A percentile compares a stretch with the other conserved stretches of the same genome.
Evolutionary conservation across 306 rosid species (phyloP).

Genomic region (Astragalus glycyphyllos): DNA sequence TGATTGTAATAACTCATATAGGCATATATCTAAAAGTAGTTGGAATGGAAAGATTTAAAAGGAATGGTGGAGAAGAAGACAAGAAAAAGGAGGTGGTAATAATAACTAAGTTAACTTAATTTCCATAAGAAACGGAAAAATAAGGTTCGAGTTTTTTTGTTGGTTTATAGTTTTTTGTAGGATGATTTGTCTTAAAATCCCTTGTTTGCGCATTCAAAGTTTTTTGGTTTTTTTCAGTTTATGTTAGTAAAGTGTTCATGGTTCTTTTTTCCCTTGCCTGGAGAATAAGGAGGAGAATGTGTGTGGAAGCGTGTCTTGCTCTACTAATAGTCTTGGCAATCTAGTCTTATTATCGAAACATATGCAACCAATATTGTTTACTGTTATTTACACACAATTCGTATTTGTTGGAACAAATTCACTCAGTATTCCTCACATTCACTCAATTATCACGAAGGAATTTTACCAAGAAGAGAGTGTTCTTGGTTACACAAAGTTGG

Average conservation of each 20-base stretch:
- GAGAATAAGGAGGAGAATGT: not conserved
- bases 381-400: not conserved
- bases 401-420: too few relatives aligned
- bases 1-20: not conserved
- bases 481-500: too few relatives aligned
- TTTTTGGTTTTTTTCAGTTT: not conserved
- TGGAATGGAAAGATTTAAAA: conserved; percentile 23
- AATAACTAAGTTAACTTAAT: not conserved
- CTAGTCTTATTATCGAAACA: not conserved
- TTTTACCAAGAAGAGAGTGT: too few relatives aligned
- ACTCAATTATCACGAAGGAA: too few relatives aligned
- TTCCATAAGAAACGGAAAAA: not conserved
- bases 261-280: not conserved
- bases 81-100: conserved; percentile 10
- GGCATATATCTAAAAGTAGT: not conserved
- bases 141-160: conserved; percentile 3
- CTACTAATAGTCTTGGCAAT: not conserved
- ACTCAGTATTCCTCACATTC: too few relatives aligned
- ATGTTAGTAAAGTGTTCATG: not conserved
- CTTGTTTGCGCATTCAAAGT: not conserved
- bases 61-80: conserved; percentile 8
- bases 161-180: conserved; percentile 27
- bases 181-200: conserved; percentile 4
- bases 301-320: not conserved
- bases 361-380: not conserved